phyloP scores from a whole-genome alignment of 441 rosid genomes.

The Adansonia gregorii region DNA sequence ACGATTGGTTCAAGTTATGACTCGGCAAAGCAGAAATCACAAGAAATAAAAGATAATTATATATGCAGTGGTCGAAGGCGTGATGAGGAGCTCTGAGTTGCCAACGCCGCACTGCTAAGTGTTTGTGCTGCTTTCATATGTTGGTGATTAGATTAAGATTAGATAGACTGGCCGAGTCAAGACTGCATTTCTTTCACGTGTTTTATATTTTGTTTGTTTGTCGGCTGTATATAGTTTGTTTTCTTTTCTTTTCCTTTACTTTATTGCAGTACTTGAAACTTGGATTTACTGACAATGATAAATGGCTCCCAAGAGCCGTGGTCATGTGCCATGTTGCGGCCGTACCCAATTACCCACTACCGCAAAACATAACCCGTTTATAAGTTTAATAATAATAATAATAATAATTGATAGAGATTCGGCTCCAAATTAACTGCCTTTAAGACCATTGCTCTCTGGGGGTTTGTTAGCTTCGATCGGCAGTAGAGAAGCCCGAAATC shows the following conservation, averaged over 20 bases:
- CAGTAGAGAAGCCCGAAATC: no score
- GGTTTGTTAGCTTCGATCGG: no score
- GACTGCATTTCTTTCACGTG: not conserved
- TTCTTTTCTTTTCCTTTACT: no score
- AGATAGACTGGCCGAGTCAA: not conserved
- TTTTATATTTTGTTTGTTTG: not conserved
- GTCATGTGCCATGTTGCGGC: no score
- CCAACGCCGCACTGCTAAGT: not conserved
- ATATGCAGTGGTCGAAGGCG: slow-evolving; percentile 2
- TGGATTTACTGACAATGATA: not conserved
- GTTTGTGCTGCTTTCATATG: not conserved
- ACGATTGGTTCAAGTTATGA: slow-evolving; percentile 20
- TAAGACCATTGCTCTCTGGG: no score
- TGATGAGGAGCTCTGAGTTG: slow-evolving; percentile 43
- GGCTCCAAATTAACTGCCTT: no score
- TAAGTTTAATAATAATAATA: no score
- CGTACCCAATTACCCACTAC: no score
- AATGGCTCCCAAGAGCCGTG: not conserved
- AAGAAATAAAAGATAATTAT: slow-evolving; percentile 32
- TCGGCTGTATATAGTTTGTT: not conserved
- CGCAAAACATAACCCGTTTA: no score
- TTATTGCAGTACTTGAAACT: not conserved
- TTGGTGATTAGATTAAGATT: not conserved
- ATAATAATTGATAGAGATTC: no score
- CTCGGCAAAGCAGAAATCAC: slow-evolving; percentile 33